Conservation (phyloP, 176 grass and related monocot species). For the Phragmites australis region DNA sequence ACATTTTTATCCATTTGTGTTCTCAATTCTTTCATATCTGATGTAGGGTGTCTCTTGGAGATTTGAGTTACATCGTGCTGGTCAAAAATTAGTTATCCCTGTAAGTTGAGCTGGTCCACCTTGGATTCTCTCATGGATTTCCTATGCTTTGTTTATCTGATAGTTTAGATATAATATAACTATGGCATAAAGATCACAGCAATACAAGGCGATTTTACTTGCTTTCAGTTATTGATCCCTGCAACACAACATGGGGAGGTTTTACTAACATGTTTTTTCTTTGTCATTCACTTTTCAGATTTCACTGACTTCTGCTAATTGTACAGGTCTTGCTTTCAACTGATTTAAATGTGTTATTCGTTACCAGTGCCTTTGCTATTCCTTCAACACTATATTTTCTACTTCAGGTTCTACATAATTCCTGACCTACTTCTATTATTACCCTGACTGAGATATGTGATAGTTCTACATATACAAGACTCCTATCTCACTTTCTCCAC, state of each 20-base stretch:
- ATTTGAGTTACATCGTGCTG: constrained; percentile 85
- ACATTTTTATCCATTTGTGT: neutral
- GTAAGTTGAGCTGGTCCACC: constrained; percentile 59
- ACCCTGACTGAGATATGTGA: constrained; percentile 19
- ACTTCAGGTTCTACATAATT: constrained; percentile 70
- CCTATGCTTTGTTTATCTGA: constrained; percentile 25
- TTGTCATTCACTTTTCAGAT: constrained; percentile 35
- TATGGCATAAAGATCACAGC: neutral
- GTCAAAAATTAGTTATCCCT: constrained; percentile 88
- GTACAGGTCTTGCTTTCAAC: constrained; percentile 83
- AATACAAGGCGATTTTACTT: constrained; percentile 8
- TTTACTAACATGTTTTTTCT: constrained; percentile 4
- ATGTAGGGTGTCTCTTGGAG: constrained; percentile 90
- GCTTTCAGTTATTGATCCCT: constrained; percentile 16
- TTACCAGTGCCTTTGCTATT: constrained; percentile 73
- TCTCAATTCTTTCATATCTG: constrained; percentile 31
- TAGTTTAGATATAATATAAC: constrained; percentile 13
- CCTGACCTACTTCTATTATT: constrained; percentile 30
- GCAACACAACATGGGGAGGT: constrained; percentile 10
- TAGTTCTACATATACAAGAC: constrained; percentile 13
- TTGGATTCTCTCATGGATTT: constrained; percentile 14
- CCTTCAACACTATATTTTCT: constrained; percentile 96
- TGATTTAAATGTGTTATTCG: constrained; percentile 71
- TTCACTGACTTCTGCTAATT: constrained; percentile 36
- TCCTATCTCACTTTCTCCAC: constrained; percentile 24